These are phyloP conservation scores for Thinopyrum obtusiflorum DNA, from an alignment of 202 grass and related monocot species.

Conservation along the genomic window DNA sequence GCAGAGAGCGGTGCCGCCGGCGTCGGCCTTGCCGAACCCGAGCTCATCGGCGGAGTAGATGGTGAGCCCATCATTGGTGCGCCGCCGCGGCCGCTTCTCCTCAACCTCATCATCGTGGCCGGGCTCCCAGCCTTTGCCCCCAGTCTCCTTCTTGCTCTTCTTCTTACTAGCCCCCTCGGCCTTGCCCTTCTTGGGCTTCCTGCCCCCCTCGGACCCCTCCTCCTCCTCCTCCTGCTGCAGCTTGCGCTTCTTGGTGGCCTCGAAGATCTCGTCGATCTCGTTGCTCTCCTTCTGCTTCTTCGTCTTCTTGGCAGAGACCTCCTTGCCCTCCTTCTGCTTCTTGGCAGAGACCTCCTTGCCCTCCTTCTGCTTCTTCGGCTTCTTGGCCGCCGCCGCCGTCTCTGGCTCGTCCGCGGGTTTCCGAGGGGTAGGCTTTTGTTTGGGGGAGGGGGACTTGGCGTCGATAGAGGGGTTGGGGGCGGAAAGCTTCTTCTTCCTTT, in stretches of 20 bases:
- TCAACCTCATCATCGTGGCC: slow-evolving; percentile 34
- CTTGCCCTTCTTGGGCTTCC: slow-evolving; percentile 38
- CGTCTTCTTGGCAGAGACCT: slow-evolving; percentile 37
- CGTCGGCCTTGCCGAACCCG: slow-evolving; percentile 61
- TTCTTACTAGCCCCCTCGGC: slow-evolving; percentile 9
- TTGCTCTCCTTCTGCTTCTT: slow-evolving; percentile 55
- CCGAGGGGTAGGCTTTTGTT: slow-evolving; percentile 4
- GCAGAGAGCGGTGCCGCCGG: slow-evolving; percentile 68
- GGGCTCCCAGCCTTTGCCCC: slow-evolving; percentile 23
- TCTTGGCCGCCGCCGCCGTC: background rate
- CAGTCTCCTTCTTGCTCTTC: slow-evolving; percentile 27
- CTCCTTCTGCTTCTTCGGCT: slow-evolving; percentile 35
- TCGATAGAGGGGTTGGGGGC: background rate
- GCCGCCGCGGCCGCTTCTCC: slow-evolving; percentile 50
- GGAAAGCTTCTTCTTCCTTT: slow-evolving; percentile 34
- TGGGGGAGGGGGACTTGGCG: background rate
- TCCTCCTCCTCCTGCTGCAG: background rate
- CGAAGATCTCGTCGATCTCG: slow-evolving; percentile 77
- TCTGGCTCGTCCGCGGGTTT: background rate
- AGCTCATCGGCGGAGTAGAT: slow-evolving; percentile 82
- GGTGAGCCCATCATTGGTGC: slow-evolving; percentile 58
- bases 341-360: background rate
- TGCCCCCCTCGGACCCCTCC: background rate
- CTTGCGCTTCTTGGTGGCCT: slow-evolving; percentile 57
- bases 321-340: slow-evolving; percentile 46